Base-by-base conservation (phyloP, 1,284 basidiomycete species). In the Tylopilus orsonianus region DNA sequence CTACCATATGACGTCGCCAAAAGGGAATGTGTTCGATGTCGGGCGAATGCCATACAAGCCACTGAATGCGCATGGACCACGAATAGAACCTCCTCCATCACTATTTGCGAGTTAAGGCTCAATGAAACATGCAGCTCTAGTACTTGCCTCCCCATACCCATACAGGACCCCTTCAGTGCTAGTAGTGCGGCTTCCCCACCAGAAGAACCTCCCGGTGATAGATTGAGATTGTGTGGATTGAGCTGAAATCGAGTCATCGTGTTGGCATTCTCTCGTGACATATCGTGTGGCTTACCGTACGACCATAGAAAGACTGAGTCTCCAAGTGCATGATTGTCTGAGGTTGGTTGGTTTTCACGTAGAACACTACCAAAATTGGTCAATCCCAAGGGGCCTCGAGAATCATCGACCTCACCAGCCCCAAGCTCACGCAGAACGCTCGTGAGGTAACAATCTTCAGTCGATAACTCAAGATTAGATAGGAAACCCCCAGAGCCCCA, bases 161-260 rank as follows among this genome's bases (percentile, higher is more conserved):
- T 60, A 16, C 69, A 70, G 16, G 70, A 71, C 7, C 79, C 81
- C 26, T 70, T 70, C 45, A 77, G 61, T 5, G 74, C 73, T 3
- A 81, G 57, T n/a, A 82, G 55, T 0, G 79, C 77, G 0, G 75
- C 69, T 59, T 80, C 79, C 23, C 79, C 80, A 10, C 79, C 79
- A 4, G 72, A 74, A 29, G 71, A 73, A 24, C 79, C 80, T 12
- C 79, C 78, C 0, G 72, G 58, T 1, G 73, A 70, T 9, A 77
- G 59, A 39, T 60, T 54, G 1, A 71, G 71, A 52, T 80, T 79
- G 62, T 66, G 62, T 3, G 78, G 79, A 52, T 80, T 79, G 10
- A 69, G 56, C 38, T 65, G 20, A 33, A 36, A 41, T 19, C 10
- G 26, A 20, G 27, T 55, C 9, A 58, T 19, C 16, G 13, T 24